Base-by-base conservation (phyloP, 2,329 filamentous ascomycete species). In the Fusarium sp. region DNA sequence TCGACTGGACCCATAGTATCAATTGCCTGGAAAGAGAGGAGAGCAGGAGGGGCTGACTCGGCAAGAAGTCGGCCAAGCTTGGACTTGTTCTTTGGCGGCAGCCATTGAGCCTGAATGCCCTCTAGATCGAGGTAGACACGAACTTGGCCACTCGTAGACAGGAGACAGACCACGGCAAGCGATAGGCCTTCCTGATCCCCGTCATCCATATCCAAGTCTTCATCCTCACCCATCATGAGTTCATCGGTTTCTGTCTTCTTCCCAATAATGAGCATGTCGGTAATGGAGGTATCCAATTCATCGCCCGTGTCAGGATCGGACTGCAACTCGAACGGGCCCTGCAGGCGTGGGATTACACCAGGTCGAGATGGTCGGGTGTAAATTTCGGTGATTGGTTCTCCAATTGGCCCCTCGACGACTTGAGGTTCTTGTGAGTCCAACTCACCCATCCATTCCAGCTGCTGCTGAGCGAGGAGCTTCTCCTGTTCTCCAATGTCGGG, bases 361-460 rank as follows among this genome's bases (percentile, higher is more conserved):
- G 89, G 89, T 40, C 86, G 85, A 9, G 81, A 79, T 8, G 89
- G 89, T 43, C 89, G 84, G 12, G 80, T 82, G 61, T 87, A 91
- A 15, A 91, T 83, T 70, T 90, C 88, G 2, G 83, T 78, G 0
- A 83, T 77, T 6, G 83, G 82, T 39, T 90, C 87, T 27, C 84
- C 85, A 11, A 78, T 73, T 1, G 82, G 76, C 0, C 82, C 81
- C 13, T 90, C 87, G 4, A 89, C 73, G n/a, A 87, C 72, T 16
- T 83, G 82, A 0, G 89, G 88, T 60, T 91, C 89, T 76, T 91
- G 89, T 6, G 83, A 84, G 74, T 91, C 89, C 52, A 91, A 78
- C 60, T 91, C 89, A 3, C 88, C 85, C 87, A 91, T 91, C 89
- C 89, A 91, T 56, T 89, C 86, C 7, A 91, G 81, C 73, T 91